A percentile compares a stretch with the other conserved stretches of the same genome.
These are phyloP conservation scores for Rostrohypoxylon terebratum DNA, from an alignment of 495 filamentous ascomycete genomes.

Conservation along the genomic window DNA sequence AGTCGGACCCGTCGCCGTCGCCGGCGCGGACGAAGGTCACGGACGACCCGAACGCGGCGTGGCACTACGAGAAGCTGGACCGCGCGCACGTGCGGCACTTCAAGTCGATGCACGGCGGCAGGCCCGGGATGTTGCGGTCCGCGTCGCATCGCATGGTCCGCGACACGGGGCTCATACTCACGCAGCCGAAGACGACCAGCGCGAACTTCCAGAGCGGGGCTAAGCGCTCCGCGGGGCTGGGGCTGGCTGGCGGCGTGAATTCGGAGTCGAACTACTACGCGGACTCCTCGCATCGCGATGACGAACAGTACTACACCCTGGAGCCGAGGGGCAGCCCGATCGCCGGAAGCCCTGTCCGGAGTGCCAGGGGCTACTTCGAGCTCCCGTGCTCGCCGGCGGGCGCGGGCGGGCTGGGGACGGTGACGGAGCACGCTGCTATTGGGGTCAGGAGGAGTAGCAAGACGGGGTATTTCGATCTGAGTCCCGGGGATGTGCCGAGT, in stretches of 20 bases:
- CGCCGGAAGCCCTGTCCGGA: not conserved
- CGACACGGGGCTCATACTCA: conserved; percentile 29
- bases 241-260: too few species aligned
- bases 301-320: conserved; percentile 32
- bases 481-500: conserved; percentile 11
- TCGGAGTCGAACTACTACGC: too few species aligned
- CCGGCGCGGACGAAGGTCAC: conserved; percentile 1
- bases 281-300: too few species aligned
- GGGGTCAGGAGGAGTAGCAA: conserved; percentile 13
- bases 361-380: conserved; percentile 18
- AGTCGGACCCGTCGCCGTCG: conserved; percentile 39
- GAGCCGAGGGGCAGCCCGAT: conserved; percentile 2
- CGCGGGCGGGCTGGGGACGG: conserved; percentile 8
- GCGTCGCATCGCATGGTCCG: conserved; percentile 22
- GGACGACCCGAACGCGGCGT: conserved; percentile 29
- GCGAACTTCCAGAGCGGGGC: conserved; percentile 1
- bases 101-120: conserved; percentile 56
- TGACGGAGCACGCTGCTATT: conserved; percentile 26
- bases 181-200: conserved; percentile 39
- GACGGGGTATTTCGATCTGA: conserved; percentile 19
- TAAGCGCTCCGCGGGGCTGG: conserved; percentile 23
- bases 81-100: conserved; percentile 20
- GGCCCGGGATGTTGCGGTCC: conserved; percentile 72
- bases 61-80: conserved; percentile 41
- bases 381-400: conserved; percentile 10